Base-by-base conservation (phyloP, 139 green algal species). In the Picochlorum costavermella region DNA sequence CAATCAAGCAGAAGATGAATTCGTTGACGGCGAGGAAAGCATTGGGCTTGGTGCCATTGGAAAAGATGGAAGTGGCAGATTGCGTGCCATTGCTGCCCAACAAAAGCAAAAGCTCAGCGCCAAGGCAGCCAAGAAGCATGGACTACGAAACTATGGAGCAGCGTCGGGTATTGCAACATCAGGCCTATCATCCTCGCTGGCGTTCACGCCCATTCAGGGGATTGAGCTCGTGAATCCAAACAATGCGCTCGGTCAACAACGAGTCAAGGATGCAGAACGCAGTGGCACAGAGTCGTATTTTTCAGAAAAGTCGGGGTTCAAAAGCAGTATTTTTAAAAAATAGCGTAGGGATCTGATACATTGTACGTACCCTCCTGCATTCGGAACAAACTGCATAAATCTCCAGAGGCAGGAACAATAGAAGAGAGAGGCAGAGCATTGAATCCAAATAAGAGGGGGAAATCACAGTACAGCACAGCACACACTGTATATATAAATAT, bases 201-300 rank as follows among this genome's bases (percentile, higher is more conserved):
- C 91, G 3, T 98, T 98, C 82, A 98, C 92, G 0, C 92, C 93
- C 20, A 84, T 98, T 29, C 91, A 97, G 63, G 90, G 90, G 63
- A 95, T 97, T 50, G 90, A 97, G 86, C 73, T 97, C 50, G 79
- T 77, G 36, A 92, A 96, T 67, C 90, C 88, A 0, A 63, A 76
- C 5, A 61, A 69, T 0, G 51, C 23, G 12, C 17, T 28, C n/a
- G 51, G n/a, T 16, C n/a, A 40, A 48, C 51, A 50, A 70, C 31
- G 68, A 62, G 6, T 33, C 55, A 46, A 71, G 74, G 26, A 59
- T 69, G 37, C 75, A 85, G 11, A 58, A 40, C 64, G 70, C 16
- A 67, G 63, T 45, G 92, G 90, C 56, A 91, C 85, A 29, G 84
- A 95, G 75, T 86, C 73, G 6, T 97, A 97, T 68, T 97, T 97